These are phyloP conservation scores for Leccinum subrobustum DNA, from an alignment of 1,284 basidiomycete genomes.

Conservation along the genomic window DNA sequence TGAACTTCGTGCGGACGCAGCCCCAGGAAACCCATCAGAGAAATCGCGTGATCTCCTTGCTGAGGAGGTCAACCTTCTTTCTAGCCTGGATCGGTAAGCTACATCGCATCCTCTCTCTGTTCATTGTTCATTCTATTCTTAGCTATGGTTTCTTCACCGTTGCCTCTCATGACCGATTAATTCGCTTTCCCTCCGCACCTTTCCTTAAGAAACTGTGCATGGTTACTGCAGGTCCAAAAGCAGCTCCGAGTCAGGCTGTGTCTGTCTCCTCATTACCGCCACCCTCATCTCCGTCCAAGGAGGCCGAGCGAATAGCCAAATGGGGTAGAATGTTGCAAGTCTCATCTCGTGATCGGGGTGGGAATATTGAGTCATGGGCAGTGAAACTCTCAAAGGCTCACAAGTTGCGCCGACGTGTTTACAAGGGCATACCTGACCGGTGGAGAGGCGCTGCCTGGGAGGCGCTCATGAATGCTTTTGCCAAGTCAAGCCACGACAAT, in stretches of 20 bases:
- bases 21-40: constrained; percentile 54
- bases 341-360: constrained; percentile 66
- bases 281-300: constrained; percentile 53
- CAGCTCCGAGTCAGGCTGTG: constrained; percentile 40
- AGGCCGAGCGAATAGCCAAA: constrained; percentile 74
- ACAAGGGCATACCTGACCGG: constrained; percentile 95
- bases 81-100: constrained; percentile 76
- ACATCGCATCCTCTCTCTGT: constrained; percentile 12
- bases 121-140: constrained; percentile 18
- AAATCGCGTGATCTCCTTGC: constrained; percentile 58
- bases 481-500: constrained; percentile 45
- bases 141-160: constrained; percentile 87
- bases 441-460: constrained; percentile 96
- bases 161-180: constrained; percentile 75
- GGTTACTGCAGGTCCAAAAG: constrained; percentile 43
- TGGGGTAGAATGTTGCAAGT: constrained; percentile 87
- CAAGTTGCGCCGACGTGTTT: constrained; percentile 74
- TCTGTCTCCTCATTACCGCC: constrained; percentile 48
- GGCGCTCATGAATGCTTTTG: constrained; percentile 59
- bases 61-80: constrained; percentile 68
- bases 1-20: constrained; percentile 53
- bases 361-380: constrained; percentile 76
- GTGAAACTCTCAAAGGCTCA: constrained; percentile 61
- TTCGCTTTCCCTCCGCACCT: constrained; percentile 63
- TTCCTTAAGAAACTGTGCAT: constrained; percentile 59